Percentiles rank a stretch among this genome's conserved stretches.
These are phyloP conservation scores for Botrytis porri DNA, from an alignment of 2,329 filamentous ascomycete genomes.

Conservation along the genomic window DNA sequence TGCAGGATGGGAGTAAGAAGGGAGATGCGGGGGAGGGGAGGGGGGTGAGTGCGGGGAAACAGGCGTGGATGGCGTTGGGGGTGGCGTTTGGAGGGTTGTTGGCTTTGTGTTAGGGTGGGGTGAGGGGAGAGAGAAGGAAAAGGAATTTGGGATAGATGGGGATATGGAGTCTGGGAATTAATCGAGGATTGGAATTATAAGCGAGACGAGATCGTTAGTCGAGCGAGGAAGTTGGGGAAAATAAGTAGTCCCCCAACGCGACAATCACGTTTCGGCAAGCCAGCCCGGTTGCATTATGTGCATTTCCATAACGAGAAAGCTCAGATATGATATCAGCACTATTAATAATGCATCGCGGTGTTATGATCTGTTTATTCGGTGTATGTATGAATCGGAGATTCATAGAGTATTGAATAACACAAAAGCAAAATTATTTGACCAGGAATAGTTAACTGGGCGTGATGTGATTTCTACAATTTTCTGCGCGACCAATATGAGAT, in stretches of 20 bases:
- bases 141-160: background rate
- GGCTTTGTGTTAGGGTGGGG: background rate
- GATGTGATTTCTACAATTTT: background rate
- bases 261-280: background rate
- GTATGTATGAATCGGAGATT: too few relatives aligned
- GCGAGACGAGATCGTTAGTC: background rate
- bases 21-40: background rate
- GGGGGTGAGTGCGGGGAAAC: background rate
- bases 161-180: background rate
- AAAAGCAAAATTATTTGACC: too few relatives aligned
- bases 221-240: background rate
- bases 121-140: background rate
- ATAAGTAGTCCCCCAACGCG: background rate
- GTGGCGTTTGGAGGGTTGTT: background rate
- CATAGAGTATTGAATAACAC: too few relatives aligned
- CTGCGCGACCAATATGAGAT: background rate
- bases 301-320: accelerated
- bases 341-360: background rate
- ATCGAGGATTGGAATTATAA: background rate
- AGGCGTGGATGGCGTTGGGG: background rate
- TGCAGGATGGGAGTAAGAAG: background rate
- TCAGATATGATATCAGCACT: background rate
- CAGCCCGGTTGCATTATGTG: background rate
- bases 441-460: background rate
- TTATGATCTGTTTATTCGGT: background rate